phyloP scores from a whole-genome alignment of 2,329 filamentous ascomycete genomes.

The Fusarium sterilihyphosum region DNA sequence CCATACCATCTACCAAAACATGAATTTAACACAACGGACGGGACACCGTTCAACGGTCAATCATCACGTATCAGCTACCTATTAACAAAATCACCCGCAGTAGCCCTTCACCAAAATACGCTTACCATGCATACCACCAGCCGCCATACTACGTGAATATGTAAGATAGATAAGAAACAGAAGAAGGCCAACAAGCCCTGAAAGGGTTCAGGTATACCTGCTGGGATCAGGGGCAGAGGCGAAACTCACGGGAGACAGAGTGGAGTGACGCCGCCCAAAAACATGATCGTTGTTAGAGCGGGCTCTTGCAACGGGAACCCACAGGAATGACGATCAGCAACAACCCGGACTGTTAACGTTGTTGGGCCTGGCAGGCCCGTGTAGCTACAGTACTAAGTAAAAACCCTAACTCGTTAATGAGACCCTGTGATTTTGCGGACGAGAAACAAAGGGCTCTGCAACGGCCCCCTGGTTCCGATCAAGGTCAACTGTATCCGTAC shows the following conservation, averaged over 20 bases:
- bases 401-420: neutral
- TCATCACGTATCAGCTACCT: neutral
- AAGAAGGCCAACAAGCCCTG: slow-evolving; percentile 20
- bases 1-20: neutral
- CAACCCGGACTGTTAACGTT: slow-evolving; percentile 16
- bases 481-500: neutral
- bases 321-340: slow-evolving; percentile 29
- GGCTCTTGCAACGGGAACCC: slow-evolving; percentile 33
- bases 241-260: slow-evolving; percentile 23
- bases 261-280: slow-evolving; percentile 13
- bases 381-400: neutral
- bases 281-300: slow-evolving; percentile 21
- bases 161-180: slow-evolving; percentile 23
- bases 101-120: neutral
- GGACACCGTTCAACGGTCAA: neutral
- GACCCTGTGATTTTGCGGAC: neutral
- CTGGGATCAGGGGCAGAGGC: slow-evolving; percentile 34
- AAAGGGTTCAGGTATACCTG: neutral
- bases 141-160: neutral
- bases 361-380: neutral
- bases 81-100: neutral
- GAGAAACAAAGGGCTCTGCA: slow-evolving; percentile 1
- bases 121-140: slow-evolving; percentile 1
- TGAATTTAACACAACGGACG: neutral
- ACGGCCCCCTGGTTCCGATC: neutral